Evolutionary conservation across 2,329 filamentous ascomycete species (phyloP).

Genomic region (Harringtonia lauricola): DNA sequence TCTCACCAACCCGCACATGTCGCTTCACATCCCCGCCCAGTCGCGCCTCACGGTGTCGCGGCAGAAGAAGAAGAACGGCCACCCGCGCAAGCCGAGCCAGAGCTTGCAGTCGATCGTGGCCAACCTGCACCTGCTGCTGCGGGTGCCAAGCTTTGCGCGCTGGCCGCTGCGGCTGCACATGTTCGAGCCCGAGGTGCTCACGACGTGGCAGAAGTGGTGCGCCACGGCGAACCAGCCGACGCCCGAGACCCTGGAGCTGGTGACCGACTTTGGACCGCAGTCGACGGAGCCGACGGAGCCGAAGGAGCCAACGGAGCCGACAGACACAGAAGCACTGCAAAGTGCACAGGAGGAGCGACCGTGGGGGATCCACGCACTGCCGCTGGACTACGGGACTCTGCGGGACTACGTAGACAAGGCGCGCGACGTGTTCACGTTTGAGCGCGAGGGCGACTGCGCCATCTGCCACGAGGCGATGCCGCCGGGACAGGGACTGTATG

Average conservation of each 20-base stretch:
- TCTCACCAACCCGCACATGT: conserved; percentile 74
- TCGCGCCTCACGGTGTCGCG: conserved; percentile 46
- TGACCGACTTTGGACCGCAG: conserved; percentile 39
- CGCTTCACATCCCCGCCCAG: conserved; percentile 61
- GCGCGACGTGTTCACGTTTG: conserved; percentile 40
- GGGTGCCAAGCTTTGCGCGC: conserved; percentile 65
- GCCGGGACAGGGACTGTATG: conserved; percentile 39
- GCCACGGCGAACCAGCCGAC: conserved; percentile 35
- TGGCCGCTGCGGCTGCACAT: conserved; percentile 81
- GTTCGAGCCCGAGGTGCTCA: conserved; percentile 59
- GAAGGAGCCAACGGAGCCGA: background rate
- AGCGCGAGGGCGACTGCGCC: conserved; percentile 43
- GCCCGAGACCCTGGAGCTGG: conserved; percentile 37
- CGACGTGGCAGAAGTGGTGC: conserved; percentile 54
- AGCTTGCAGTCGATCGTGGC: conserved; percentile 60
- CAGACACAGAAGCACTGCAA: background rate
- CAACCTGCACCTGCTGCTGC: conserved; percentile 71
- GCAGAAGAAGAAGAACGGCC: conserved; percentile 38
- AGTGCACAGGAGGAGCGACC: conserved; percentile 1
- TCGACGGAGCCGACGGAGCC: conserved; percentile 5
- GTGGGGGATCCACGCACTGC: conserved; percentile 42
- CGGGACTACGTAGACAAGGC: conserved; percentile 45
- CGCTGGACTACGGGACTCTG: conserved; percentile 42
- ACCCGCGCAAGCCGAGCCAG: conserved; percentile 43
- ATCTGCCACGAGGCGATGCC: conserved; percentile 37